A percentile compares a stretch with the other conserved stretches of the same genome.
Conservation (phyloP, 2,329 filamentous ascomycete species). For the Metarhizium guizhouense region DNA sequence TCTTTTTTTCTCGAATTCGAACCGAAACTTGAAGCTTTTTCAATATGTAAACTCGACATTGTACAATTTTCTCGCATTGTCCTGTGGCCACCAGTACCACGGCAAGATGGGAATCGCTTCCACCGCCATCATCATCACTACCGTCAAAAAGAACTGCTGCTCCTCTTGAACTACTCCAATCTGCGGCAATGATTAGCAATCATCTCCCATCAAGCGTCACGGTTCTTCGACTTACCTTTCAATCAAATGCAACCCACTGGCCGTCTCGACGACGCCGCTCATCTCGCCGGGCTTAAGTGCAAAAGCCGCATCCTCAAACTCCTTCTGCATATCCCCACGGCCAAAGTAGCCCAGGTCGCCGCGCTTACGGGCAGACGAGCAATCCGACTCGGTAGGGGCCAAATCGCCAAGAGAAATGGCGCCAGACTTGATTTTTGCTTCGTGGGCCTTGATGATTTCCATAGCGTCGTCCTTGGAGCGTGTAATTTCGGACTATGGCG, state of each 20-base stretch:
- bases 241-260: slow-evolving; percentile 91
- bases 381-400: slow-evolving; percentile 84
- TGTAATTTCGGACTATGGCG: slow-evolving; percentile 63
- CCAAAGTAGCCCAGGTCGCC: slow-evolving; percentile 95
- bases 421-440: slow-evolving; percentile 66
- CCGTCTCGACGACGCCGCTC: slow-evolving; percentile 81
- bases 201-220: background rate
- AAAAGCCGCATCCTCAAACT: slow-evolving; percentile 95
- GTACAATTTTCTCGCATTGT: background rate
- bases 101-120: background rate
- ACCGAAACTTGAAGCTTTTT: background rate
- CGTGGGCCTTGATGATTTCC: slow-evolving; percentile 65
- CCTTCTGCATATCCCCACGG: slow-evolving; percentile 93
- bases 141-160: background rate
- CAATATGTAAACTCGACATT: background rate
- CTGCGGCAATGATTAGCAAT: background rate
- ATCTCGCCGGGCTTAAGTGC: slow-evolving; percentile 79
- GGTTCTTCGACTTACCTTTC: slow-evolving; percentile 56
- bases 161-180: slow-evolving; percentile 4
- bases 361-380: slow-evolving; percentile 86
- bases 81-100: background rate
- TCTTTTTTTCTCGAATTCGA: too few species aligned
- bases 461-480: slow-evolving; percentile 81
- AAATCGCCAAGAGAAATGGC: slow-evolving; percentile 67
- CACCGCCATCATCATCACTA: too few species aligned